These are phyloP conservation scores for Arctium lappa DNA, from an alignment of 129 eudicot genomes.

Conservation along the genomic window DNA sequence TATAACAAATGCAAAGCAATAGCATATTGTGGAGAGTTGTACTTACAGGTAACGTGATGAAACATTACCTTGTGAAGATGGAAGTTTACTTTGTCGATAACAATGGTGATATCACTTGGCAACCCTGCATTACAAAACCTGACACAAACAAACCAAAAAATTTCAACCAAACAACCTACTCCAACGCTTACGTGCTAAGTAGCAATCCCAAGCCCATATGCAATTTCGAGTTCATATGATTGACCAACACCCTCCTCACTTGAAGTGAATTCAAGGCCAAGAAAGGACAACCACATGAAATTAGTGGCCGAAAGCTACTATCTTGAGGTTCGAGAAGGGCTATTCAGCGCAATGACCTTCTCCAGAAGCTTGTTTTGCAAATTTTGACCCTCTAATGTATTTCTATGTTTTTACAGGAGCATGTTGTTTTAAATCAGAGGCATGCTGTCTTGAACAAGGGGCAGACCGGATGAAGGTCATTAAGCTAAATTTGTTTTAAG, in stretches of 20 bases:
- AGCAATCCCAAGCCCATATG: background rate
- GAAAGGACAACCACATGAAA: background rate
- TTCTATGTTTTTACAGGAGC: background rate
- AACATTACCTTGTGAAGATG: constrained; percentile 80
- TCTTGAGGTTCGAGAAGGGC: background rate
- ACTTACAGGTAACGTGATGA: background rate
- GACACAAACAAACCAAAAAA: constrained; percentile 18
- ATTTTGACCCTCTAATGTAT: background rate
- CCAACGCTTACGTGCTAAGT: background rate
- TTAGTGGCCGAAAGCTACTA: background rate
- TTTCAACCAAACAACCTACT: background rate
- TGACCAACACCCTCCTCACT: background rate
- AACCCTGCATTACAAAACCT: constrained; percentile 75
- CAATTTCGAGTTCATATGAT: background rate
- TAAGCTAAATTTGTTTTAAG: background rate
- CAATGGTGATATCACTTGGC: constrained; percentile 67
- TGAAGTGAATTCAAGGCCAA: background rate
- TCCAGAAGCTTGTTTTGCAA: background rate
- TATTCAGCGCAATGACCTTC: background rate
- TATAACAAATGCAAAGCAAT: background rate
- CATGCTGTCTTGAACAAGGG: background rate
- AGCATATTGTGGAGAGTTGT: background rate
- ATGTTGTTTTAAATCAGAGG: background rate
- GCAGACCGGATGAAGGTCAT: background rate
- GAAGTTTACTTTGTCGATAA: constrained; percentile 51